These are phyloP conservation scores for Eucalyptus leucophloia DNA, from an alignment of 345 rosid genomes.

Conservation along the genomic window DNA sequence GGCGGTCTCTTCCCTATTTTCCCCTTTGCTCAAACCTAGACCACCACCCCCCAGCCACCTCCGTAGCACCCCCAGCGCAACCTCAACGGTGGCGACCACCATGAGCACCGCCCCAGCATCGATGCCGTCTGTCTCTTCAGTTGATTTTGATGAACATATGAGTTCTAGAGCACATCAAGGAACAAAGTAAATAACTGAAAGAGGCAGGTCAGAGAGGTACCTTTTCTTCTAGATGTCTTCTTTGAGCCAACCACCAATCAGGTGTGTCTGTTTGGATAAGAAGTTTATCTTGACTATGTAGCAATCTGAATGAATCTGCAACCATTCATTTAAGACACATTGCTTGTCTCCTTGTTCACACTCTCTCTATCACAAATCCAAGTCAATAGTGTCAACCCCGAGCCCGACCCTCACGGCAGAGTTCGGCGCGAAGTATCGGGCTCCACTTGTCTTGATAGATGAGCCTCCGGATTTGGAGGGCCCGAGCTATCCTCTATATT, in stretches of 20 bases:
- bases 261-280: too few relatives aligned
- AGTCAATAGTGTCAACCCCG: neutral
- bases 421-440: accelerated
- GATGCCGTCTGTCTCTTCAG: neutral
- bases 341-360: neutral
- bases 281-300: too few relatives aligned
- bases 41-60: neutral
- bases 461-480: neutral
- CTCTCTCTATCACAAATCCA: neutral
- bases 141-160: too few relatives aligned
- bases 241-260: too few relatives aligned
- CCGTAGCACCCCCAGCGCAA: neutral
- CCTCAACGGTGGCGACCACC: neutral
- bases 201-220: too few relatives aligned
- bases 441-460: accelerated
- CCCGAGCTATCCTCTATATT: neutral
- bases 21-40: neutral
- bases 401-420: neutral
- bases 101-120: accelerated
- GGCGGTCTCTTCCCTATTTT: accelerated
- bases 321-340: neutral
- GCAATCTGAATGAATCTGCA: neutral
- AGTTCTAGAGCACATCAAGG: too few relatives aligned
- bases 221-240: too few relatives aligned
- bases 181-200: too few relatives aligned